Conservation (phyloP, 108 stramenopile genomes). For the Nitzschia sp. region DNA sequence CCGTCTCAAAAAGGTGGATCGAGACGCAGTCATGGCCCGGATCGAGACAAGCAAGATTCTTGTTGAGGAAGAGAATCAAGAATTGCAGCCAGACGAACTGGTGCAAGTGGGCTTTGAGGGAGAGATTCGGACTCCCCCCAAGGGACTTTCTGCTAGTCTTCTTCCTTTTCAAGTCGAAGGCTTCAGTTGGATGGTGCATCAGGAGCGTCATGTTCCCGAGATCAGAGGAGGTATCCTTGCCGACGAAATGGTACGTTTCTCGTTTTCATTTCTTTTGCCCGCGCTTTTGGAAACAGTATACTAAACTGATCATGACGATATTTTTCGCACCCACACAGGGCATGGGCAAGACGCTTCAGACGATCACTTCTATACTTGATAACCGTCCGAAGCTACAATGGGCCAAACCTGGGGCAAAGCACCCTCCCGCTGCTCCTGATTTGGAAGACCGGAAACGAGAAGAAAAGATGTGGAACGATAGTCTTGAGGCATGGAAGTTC, state of each 20-base stretch:
- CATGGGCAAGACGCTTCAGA: slow-evolving; percentile 89
- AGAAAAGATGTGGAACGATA: slow-evolving; percentile 69
- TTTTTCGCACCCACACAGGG: slow-evolving; percentile 39
- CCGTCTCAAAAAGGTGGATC: slow-evolving; percentile 55
- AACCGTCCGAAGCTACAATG: slow-evolving; percentile 71
- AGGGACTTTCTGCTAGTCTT: slow-evolving; percentile 73
- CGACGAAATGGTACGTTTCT: slow-evolving; percentile 70
- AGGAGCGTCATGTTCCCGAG: slow-evolving; percentile 65
- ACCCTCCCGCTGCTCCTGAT: slow-evolving; percentile 59
- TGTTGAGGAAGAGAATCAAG: slow-evolving; percentile 69
- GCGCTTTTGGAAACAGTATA: neutral
- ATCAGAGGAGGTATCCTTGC: slow-evolving; percentile 93
- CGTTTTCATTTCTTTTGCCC: neutral
- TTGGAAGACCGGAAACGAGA: slow-evolving; percentile 51
- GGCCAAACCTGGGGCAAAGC: slow-evolving; percentile 61
- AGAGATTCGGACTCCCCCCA: slow-evolving; percentile 71
- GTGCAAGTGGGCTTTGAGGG: slow-evolving; percentile 83
- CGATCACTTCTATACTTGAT: slow-evolving; percentile 89
- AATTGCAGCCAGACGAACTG: slow-evolving; percentile 88
- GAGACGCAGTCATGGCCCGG: slow-evolving; percentile 34
- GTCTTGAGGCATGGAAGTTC: slow-evolving; percentile 57
- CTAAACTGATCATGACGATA: neutral
- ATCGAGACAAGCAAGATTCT: slow-evolving; percentile 59
- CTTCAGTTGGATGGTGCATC: slow-evolving; percentile 90
- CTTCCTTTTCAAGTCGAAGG: slow-evolving; percentile 98